Evolutionary conservation across 768 basidiomycete genomes (phyloP), one percentile per base, ranked within the genome.

Genomic region (Agrocybe pediades): DNA sequence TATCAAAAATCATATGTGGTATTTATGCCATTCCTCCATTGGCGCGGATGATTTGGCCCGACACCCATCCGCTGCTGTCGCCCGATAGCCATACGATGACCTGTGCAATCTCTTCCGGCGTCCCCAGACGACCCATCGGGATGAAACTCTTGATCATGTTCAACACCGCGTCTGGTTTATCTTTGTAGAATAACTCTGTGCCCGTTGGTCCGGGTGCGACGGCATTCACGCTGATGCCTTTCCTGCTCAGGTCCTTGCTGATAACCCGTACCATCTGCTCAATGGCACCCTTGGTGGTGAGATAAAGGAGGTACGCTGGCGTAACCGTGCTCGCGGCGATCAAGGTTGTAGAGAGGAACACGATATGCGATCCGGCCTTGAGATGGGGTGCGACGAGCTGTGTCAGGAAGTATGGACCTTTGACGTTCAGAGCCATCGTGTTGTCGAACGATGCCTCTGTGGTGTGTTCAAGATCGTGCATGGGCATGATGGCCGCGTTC

Each of bases 401-500:
- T 2, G 68, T 66, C 13, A 78, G 58, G 68, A 80, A 81, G 2
- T 81, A 55, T 1, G 79, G 77, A 0, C 71, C 76, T 62, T 80
- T 78, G 51, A 81, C 76, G 54, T 81, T 81, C 41, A 69, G 68
- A 47, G 72, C 64, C 59, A 78, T 69, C 45, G 75, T 71, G 17
- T 56, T 53, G 41, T 80, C 76, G 59, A 67, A 80, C 46, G 66
- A 66, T 27, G 61, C 66, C 61, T 79, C 76, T 13, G 74, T 73
- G 16, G 74, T 62, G 17, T 76, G 70, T 19, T 65, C 70, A 20
- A 81, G 63, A 27, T 63, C 60, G 49, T 68, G 71, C 53, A 62
- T 65, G 11, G 71, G 70, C 78, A 80, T 78, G 39, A 78, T 65
- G 2, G 72, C 77, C 6, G 80, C 79, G 60, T 79, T 80, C 23